Base-by-base conservation (phyloP, 2,329 filamentous ascomycete genomes). In the Ustilaginoidea virens region DNA sequence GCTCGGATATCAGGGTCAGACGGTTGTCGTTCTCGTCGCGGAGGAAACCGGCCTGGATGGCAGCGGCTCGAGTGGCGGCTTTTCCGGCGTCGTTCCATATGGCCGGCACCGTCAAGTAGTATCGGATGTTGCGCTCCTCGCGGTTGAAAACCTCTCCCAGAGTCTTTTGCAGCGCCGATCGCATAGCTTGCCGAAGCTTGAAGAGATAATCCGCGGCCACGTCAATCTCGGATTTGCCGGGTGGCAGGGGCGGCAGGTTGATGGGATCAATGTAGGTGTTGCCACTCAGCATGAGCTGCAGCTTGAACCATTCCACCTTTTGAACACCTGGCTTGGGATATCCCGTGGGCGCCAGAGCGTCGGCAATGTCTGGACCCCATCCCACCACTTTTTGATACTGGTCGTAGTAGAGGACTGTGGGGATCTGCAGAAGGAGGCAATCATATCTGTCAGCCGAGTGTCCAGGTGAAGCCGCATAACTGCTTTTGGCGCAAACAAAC, bases 1-100 rank as follows among this genome's bases (percentile, higher is more conserved):
- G 90, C 54, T 98, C 90, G 25, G 86, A 93, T 43, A 98, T 80
- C 25, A 98, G 65, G 1, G 90, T 96, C 42, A 98, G 60, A 35
- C 90, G 73, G 60, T 94, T 94, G 57, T 98, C 90, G 52, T 96
- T 94, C 58, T 96, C 87, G 48, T 96, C 90, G 34, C 87, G 78
- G 31, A 96, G 66, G 64, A 94, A 96, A 26, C 90, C 90, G 35
- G 90, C 90, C 58, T 96, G 87, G 41, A 96, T 93, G 39, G 90
- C 90, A 15, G 90, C 90, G 11, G 86, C 82, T 60, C 90, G 75
- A 10, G 90, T 96, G 22, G 90, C 90, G 33, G 90, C 90, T 61
- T 98, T 98, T 43, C 86, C 90, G 25, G 90, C 87, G 60, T 96
- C 90, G 53, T 96, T 96, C 90, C 90, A 96, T 43, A 98, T 96